Conservation (phyloP, 169 alveolate genomes). For the Besnoitia besnoiti region DNA sequence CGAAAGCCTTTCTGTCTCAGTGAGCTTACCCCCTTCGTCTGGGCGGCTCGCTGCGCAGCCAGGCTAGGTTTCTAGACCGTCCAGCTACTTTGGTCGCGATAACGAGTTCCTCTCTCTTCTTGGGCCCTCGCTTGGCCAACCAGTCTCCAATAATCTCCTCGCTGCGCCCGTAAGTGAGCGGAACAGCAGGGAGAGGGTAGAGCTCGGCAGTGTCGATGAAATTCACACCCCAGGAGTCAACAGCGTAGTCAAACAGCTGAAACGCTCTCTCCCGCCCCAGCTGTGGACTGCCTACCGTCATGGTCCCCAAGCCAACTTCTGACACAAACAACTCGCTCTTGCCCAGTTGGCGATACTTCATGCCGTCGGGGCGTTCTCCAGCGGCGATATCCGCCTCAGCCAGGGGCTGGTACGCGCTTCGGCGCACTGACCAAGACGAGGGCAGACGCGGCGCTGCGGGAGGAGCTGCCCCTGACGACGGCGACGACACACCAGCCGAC, state of each 20-base stretch:
- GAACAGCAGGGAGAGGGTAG: slow-evolving; percentile 84
- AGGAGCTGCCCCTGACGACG: background rate
- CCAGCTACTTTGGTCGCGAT: slow-evolving; percentile 82
- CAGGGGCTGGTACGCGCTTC: slow-evolving; percentile 38
- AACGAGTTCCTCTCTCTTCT: slow-evolving; percentile 72
- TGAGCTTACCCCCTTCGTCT: background rate
- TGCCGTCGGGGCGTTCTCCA: background rate
- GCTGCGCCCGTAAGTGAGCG: slow-evolving; percentile 76
- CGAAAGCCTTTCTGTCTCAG: background rate
- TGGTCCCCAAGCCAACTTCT: slow-evolving; percentile 88
- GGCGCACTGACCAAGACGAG: background rate
- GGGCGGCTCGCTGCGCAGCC: slow-evolving; percentile 56
- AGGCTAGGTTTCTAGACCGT: slow-evolving; percentile 71
- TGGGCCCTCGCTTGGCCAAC: slow-evolving; percentile 29
- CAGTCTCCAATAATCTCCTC: slow-evolving; percentile 70
- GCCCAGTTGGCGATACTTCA: slow-evolving; percentile 69
- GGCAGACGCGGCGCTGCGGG: background rate
- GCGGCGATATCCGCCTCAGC: background rate
- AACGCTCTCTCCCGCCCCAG: slow-evolving; percentile 76
- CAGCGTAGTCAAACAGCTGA: slow-evolving; percentile 81
- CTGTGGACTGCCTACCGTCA: slow-evolving; percentile 84
- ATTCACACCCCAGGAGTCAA: slow-evolving; percentile 79
- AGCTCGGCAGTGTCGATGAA: slow-evolving; percentile 87
- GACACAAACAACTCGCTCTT: slow-evolving; percentile 79
- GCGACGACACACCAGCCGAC: background rate